Evolutionary conservation across 805 yeast species (phyloP).

Genomic region (Cyberlindnera petersonii): DNA sequence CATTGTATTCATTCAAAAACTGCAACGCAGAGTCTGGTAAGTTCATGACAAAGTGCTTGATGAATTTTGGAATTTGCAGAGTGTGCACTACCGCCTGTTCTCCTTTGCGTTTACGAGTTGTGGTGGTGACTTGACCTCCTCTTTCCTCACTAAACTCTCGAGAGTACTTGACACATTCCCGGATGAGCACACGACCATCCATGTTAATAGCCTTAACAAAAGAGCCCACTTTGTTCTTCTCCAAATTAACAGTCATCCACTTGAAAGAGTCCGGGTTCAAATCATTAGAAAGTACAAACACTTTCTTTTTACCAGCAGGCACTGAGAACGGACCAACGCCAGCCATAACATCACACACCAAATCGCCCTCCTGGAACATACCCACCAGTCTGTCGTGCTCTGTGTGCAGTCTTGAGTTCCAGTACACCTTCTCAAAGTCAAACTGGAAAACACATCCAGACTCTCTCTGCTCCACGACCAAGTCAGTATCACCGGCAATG

Average conservation of each 20-base stretch:
- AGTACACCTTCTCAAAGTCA: conserved; percentile 90
- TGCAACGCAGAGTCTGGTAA: conserved; percentile 90
- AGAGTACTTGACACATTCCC: conserved; percentile 50
- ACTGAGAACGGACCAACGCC: conserved; percentile 98
- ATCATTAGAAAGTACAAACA: conserved; percentile 86
- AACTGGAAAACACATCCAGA: conserved; percentile 81
- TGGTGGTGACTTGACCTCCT: conserved; percentile 34
- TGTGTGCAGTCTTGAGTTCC: conserved; percentile 93
- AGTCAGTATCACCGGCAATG: conserved; percentile 77
- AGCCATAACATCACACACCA: conserved; percentile 93
- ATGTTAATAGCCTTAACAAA: conserved; percentile 62
- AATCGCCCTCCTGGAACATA: conserved; percentile 57
- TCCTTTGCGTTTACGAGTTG: conserved; percentile 34
- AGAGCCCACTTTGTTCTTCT: conserved; percentile 53
- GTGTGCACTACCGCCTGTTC: conserved; percentile 21
- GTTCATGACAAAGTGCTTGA: conserved; percentile 86
- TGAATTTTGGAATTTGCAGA: conserved; percentile 47
- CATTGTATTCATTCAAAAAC: conserved; percentile 73
- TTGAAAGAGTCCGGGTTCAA: conserved; percentile 83
- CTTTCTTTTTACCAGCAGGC: conserved; percentile 86
- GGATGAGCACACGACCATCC: conserved; percentile 84
- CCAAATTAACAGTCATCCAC: conserved; percentile 63
- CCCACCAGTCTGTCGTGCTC: conserved; percentile 83
- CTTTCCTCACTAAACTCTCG: conserved; percentile 40
- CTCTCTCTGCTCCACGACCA: conserved; percentile 81